Evolutionary conservation across 169 alveolate genomes (phyloP), one percentile per base, ranked within the genome.

Genomic region (Plasmodium knowlesi): DNA sequence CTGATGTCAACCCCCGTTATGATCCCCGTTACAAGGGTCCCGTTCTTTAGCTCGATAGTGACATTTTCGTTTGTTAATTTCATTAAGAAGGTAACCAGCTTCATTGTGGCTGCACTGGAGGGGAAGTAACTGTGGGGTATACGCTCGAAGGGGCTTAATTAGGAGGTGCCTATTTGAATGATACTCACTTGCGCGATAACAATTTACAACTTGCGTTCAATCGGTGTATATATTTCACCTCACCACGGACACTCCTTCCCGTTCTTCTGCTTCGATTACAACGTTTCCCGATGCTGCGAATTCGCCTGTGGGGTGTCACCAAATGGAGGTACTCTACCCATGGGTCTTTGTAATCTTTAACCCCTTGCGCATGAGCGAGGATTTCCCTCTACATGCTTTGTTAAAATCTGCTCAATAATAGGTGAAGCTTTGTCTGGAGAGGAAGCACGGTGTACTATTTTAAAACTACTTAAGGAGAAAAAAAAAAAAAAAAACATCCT

Each of bases 41-140:
- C 99, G 96, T 99, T 99, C 96, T 99, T 99, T 83, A 99, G 96
- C 96, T 99, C 99, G 71, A 99, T 97, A 46, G 99, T 98, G 67
- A 99, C 99, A 39, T 99, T 97, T 97, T 99, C 99, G 92, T 98
- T 98, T 67, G 98, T 98, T 39, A 99, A 97, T 92, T 98, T 98
- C 99, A 98, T 98, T 74, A 99, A 97, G 96, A 99, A 99, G 82
- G 99, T 96, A 28, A 99, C 99, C 94, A 99, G 97, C 98, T 99
- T 99, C 99, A 99, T 99, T 76, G 92, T 96, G 79, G 46, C 53
- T 37, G 41, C 19, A 41, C 86, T 14, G 32, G 67, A 43, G 32
- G 32, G 73, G 32, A 16, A 28, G 6, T 80, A 34, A 25, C 46
- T 41, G 57, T 41, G 57, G 67, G 73, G 22, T 43, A 22, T 25